Evolutionary conservation across 164 flowering plant species (phyloP).

Genomic region (Magnolia changhungtana): DNA sequence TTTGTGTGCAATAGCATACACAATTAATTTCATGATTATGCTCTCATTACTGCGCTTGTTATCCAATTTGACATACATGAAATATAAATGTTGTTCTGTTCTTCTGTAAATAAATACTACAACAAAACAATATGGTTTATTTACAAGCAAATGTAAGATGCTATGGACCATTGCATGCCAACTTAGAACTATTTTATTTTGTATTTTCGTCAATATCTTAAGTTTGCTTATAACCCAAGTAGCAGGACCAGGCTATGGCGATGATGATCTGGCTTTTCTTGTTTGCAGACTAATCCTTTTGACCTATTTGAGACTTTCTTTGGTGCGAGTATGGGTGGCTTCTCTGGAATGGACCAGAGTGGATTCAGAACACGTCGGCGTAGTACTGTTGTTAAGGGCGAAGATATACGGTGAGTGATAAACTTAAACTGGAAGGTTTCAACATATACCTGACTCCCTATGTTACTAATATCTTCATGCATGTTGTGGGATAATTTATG

Average conservation of each 20-base stretch:
- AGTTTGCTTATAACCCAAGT: no score
- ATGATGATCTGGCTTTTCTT: not conserved
- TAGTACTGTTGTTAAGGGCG: conserved; percentile 74
- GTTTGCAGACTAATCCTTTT: conserved; percentile 83
- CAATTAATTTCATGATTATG: no score
- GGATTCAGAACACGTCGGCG: conserved; percentile 75
- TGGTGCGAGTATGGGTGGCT: conserved; percentile 90
- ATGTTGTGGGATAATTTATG: not conserved
- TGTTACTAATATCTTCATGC: not conserved
- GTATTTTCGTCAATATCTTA: not conserved
- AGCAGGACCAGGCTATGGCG: not conserved
- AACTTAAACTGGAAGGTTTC: not conserved
- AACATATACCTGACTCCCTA: not conserved
- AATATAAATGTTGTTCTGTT: not conserved
- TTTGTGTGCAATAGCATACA: not conserved
- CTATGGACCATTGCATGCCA: not conserved
- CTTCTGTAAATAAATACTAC: not conserved
- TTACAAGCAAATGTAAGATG: not conserved
- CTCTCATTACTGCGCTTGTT: no score
- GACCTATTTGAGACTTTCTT: conserved; percentile 97
- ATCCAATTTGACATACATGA: not conserved
- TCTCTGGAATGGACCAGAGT: conserved; percentile 66
- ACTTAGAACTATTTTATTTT: not conserved
- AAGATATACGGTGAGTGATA: conserved; percentile 79
- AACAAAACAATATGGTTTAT: no score